Conservation (phyloP, 2,329 filamentous ascomycete genomes). For the Drechslerella stenobrocha region DNA sequence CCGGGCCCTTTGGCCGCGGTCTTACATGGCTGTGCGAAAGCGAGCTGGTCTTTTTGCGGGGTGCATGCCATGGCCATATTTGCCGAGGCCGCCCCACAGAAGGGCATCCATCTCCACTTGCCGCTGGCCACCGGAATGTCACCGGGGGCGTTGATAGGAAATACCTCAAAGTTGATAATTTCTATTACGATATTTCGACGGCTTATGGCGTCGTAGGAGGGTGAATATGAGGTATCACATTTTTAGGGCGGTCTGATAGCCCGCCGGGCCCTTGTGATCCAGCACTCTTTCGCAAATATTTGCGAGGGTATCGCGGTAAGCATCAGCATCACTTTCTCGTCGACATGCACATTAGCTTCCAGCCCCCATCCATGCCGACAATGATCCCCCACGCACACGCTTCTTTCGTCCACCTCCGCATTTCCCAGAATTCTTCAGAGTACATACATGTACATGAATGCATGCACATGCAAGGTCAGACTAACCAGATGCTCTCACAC, state of each 20-base stretch:
- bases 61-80: constrained; percentile 46
- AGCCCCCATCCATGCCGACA: constrained; percentile 12
- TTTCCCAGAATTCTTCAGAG: constrained; percentile 30
- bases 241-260: constrained; percentile 2
- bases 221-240: constrained; percentile 27
- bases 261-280: constrained; percentile 8
- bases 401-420: constrained; percentile 27
- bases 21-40: neutral
- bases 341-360: neutral
- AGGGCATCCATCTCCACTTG: constrained; percentile 30
- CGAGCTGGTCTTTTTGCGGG: constrained; percentile 36
- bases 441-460: constrained; percentile 41
- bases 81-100: constrained; percentile 34
- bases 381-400: constrained; percentile 25
- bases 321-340: constrained; percentile 1
- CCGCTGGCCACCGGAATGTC: constrained; percentile 42
- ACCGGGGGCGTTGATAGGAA: constrained; percentile 34
- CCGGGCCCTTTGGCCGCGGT: neutral
- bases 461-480: constrained; percentile 49
- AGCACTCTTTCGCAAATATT: constrained; percentile 22
- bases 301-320: constrained; percentile 18
- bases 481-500: constrained; percentile 8
- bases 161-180: constrained; percentile 47
- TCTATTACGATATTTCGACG: constrained; percentile 36
- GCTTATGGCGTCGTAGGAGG: constrained; percentile 8